Base-by-base conservation (phyloP, 2,329 filamentous ascomycete species). In the Neonectria faginata region DNA sequence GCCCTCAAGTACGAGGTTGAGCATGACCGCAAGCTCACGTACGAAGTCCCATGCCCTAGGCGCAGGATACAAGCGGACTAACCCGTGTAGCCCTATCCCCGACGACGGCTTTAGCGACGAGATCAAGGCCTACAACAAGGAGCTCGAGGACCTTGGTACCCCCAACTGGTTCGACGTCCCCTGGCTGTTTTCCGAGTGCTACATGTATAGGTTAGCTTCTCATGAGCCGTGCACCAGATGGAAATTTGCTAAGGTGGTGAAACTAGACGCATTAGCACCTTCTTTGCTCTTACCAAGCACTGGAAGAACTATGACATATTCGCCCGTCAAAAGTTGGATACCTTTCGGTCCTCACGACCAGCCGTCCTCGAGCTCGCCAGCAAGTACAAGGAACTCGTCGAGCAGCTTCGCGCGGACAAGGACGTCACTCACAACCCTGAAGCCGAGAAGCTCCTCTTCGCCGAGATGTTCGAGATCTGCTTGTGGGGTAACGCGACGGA, bases 401-500 rank as follows among this genome's bases (percentile, higher is more conserved):
- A 84, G 41, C 87, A 94, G 76, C 83, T 96, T 39, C 84, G 86
- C 45, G 77, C 80, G 8, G 77, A 83, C 60, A 85, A 86, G 70
- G 80, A 83, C 53, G 81, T 84, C 45, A 82, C 83, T 3, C 80
- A 82, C 36, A 89, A 89, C 54, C 86, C 88, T 31, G 87, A 91
- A 60, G 89, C 92, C 0, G 92, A 97, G 76, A 88, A 89, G 75
- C 80, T 94, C 0, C 82, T 97, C 27, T 98, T 98, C 81, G 85
- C 85, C 25, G 95, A 98, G 77, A 97, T 98, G 91, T 94, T 91
- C 79, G 93, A 97, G 83, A 96, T 97, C 72, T 97, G 94, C 77
- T 87, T 98, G 2, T 98, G 95, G 95, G 95, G 95, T 11, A 98
- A 98, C 78, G 96, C 95, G 2, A 98, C 95, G 0, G 96, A 98